A percentile compares a stretch with the other conserved stretches of the same genome.
Conservation (phyloP, 2,329 filamentous ascomycete genomes). For the Colletotrichum horii region DNA sequence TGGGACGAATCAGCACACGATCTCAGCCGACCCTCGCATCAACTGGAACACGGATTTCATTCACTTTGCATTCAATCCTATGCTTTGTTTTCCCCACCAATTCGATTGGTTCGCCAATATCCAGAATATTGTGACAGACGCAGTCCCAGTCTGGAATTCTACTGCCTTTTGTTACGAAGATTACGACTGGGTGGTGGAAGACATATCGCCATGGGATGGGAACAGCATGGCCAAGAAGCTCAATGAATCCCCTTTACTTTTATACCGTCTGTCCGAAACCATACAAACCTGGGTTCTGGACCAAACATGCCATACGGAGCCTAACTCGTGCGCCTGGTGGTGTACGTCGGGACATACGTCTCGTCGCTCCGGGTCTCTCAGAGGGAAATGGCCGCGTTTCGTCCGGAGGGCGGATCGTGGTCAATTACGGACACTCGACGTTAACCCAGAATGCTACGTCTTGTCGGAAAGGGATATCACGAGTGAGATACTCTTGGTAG, state of each 20-base stretch:
- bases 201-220: not conserved
- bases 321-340: not conserved
- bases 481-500: not conserved
- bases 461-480: not conserved
- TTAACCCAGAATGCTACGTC: not conserved
- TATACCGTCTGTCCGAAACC: not conserved
- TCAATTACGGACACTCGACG: not conserved
- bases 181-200: rapidly evolving
- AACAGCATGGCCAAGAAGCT: not conserved
- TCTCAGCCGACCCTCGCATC: not conserved
- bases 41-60: not conserved
- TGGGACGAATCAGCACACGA: not conserved
- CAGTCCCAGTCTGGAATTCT: not conserved
- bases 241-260: not conserved
- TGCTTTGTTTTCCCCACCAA: not conserved
- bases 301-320: not conserved
- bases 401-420: not conserved
- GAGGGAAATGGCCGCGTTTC: not conserved
- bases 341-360: not conserved
- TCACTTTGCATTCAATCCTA: not conserved
- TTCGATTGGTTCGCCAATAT: not conserved
- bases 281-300: not conserved
- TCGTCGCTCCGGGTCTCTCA: not conserved
- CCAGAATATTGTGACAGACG: not conserved
- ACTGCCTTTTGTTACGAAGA: rapidly evolving